Evolutionary conservation across 2,329 filamentous ascomycete species (phyloP).

Genomic region (Xylaria sp.): DNA sequence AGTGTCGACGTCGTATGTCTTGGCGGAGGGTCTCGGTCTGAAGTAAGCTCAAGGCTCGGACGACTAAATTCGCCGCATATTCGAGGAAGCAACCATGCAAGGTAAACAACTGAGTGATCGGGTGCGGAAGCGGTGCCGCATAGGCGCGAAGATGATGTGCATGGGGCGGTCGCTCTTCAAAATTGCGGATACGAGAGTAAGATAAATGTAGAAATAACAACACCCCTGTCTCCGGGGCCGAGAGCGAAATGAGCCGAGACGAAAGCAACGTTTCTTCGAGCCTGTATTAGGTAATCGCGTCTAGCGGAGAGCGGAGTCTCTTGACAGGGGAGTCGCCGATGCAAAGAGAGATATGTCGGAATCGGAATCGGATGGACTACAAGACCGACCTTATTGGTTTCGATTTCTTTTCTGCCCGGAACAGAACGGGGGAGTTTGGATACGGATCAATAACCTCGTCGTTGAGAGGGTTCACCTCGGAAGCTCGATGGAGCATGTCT

Average conservation of each 20-base stretch:
- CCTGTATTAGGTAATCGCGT: too few relatives aligned
- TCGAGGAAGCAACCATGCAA: not conserved
- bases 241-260: not conserved
- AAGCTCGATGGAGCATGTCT: conserved; percentile 1
- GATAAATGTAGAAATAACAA: not conserved
- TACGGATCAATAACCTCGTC: not conserved
- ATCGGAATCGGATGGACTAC: not conserved
- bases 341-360: not conserved
- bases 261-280: too few relatives aligned
- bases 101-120: not conserved
- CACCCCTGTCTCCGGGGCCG: not conserved
- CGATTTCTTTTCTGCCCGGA: not conserved
- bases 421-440: not conserved
- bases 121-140: not conserved
- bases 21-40: not conserved
- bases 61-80: not conserved
- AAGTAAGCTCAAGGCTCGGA: not conserved
- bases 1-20: not conserved
- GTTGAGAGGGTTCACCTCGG: not conserved
- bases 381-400: not conserved
- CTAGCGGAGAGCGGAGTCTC: not conserved
- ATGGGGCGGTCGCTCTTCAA: not conserved
- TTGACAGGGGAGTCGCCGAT: too few relatives aligned
- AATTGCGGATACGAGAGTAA: not conserved
- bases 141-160: not conserved